Base-by-base conservation (phyloP, 139 green algal genomes). In the Deuterostichococcus epilithicus region DNA sequence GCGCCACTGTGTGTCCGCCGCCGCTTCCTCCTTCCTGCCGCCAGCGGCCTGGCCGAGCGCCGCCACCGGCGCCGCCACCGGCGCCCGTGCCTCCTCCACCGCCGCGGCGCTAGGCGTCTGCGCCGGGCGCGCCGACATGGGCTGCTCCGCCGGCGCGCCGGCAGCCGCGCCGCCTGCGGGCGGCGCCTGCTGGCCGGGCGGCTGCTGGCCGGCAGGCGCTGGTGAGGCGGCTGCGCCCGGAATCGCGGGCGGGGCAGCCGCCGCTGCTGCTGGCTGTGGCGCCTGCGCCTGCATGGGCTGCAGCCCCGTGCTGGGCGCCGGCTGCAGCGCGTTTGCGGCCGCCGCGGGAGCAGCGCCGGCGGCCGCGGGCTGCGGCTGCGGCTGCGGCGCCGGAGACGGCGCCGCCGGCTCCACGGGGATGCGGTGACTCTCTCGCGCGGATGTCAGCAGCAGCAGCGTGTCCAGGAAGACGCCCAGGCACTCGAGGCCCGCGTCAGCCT, bases 401-500 rank as follows among this genome's bases (percentile, higher is more conserved):
- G 25, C 35, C 68, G 32, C 13, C 52, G 52, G 52, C 52, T 63
- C 52, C 18, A 63, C 52, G 52, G 52, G 52, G 52, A 63, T 63
- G 52, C 52, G 52, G 52, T 58, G 34, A 2, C 8, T 8, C 26
- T n/a, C 36, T 25, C 76, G 79, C 44, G 52, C 63, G 34, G 37
- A 36, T 5, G 45, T 68, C 3, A 97, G 74, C 37, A 88, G 39
- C 32, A 96, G 47, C 18, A 97, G 73, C 0, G 89, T 92, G 67
- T 93, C 86, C 1, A 96, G 37, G 74, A 98, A 98, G 26, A 87
- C 79, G 32, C 69, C 36, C 22, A 98, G 80, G 52, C 85, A 85
- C 39, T 91, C 76, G 28, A 94, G 73, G 3, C 86, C 89, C 0
- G 90, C 83, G 4, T 84, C 78, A 4, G 79, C 71, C 32, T 80